Evolutionary conservation across 306 rosid species (phyloP).

Genomic region (Malus sylvestris): DNA sequence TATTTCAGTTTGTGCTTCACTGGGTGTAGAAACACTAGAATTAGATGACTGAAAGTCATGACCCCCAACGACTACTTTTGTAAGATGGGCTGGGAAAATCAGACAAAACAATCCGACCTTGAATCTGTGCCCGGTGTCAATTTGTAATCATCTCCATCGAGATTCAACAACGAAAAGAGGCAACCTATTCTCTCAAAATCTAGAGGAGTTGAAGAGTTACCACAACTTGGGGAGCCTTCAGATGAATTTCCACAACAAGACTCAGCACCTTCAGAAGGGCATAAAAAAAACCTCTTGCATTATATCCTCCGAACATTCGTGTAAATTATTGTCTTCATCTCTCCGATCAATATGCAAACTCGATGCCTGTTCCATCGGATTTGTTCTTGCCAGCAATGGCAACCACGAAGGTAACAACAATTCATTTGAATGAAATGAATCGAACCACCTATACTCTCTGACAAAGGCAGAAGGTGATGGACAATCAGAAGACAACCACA

Average conservation of each 20-base stretch:
- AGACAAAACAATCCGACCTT: background rate
- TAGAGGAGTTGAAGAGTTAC: too few relatives aligned
- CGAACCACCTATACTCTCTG: background rate
- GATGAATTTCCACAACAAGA: too few relatives aligned
- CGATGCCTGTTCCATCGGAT: too few relatives aligned
- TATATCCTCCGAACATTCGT: too few relatives aligned
- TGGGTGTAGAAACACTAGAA: too few relatives aligned
- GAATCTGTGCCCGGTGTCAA: constrained; percentile 14
- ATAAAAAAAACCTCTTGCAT: too few relatives aligned
- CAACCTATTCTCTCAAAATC: constrained; percentile 11
- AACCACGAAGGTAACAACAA: background rate
- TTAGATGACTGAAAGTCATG: background rate
- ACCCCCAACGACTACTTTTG: background rate
- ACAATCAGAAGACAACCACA: background rate
- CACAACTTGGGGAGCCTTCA: too few relatives aligned
- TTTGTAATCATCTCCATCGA: constrained; percentile 20
- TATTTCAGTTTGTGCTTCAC: too few relatives aligned
- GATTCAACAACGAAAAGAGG: constrained; percentile 24
- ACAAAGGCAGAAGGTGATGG: background rate
- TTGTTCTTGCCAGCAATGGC: too few relatives aligned
- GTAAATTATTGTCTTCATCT: too few relatives aligned
- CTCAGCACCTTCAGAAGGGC: too few relatives aligned
- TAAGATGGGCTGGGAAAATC: constrained; percentile 19
- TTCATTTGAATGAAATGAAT: background rate
- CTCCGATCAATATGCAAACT: too few relatives aligned